Percentiles rank a stretch among this genome's conserved stretches.
Evolutionary conservation across 2,329 filamentous ascomycete species (phyloP).

Genomic region (Hypoxylon sp.): DNA sequence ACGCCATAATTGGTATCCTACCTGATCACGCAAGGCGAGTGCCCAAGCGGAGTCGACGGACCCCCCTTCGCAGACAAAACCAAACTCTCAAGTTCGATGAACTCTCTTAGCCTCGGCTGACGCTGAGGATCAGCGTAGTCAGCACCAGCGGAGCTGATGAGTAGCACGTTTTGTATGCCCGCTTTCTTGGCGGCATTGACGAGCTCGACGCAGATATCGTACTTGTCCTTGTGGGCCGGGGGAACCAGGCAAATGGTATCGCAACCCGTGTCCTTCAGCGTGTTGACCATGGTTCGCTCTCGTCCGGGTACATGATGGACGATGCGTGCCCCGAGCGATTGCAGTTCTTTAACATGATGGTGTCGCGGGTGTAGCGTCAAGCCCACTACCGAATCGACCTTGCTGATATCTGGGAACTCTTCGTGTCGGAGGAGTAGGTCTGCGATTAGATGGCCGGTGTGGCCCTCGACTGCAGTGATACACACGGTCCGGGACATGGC

Average conservation of each 20-base stretch:
- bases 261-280: slow-evolving; percentile 4
- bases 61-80: not conserved
- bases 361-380: slow-evolving; percentile 8
- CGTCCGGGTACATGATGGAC: slow-evolving; percentile 12
- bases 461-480: slow-evolving; percentile 16
- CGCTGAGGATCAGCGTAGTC: slow-evolving; percentile 13
- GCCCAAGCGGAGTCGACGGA: not conserved
- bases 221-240: slow-evolving; percentile 15
- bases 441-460: slow-evolving; percentile 20
- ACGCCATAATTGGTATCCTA: not conserved
- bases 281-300: slow-evolving; percentile 6
- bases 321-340: slow-evolving; percentile 7
- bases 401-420: slow-evolving; percentile 11
- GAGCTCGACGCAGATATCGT: slow-evolving; percentile 17
- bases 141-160: slow-evolving; percentile 5
- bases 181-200: slow-evolving; percentile 9
- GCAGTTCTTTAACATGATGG: slow-evolving; percentile 12
- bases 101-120: slow-evolving; percentile 5
- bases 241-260: slow-evolving; percentile 11
- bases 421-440: slow-evolving; percentile 12
- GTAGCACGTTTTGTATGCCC: slow-evolving; percentile 13
- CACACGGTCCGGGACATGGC: slow-evolving; percentile 18
- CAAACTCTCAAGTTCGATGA: slow-evolving; percentile 10
- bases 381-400: slow-evolving; percentile 8
- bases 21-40: slow-evolving; percentile 1